Percentiles rank a stretch among this genome's conserved stretches.
Conservation (phyloP, 306 rosid genomes). For the Calophaca sinica region DNA sequence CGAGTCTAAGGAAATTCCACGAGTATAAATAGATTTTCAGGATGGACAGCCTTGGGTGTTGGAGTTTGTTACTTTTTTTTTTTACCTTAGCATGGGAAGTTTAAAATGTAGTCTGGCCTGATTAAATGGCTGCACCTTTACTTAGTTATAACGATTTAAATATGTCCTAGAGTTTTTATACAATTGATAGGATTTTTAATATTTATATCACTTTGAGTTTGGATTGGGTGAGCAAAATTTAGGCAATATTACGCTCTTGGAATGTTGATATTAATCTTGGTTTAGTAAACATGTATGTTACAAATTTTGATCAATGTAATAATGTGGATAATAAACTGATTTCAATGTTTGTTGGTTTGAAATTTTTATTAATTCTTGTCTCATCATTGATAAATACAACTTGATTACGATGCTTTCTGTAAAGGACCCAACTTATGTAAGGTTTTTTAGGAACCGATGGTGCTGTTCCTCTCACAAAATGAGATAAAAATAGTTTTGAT, state of each 20-base stretch:
- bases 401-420: constrained; percentile 4
- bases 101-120: neutral
- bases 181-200: neutral
- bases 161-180: neutral
- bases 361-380: neutral
- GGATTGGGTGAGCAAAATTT: neutral
- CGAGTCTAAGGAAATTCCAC: no score
- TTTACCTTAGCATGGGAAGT: neutral
- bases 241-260: neutral
- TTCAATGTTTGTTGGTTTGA: neutral
- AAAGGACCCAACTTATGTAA: neutral
- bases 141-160: neutral
- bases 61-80: no score
- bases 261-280: neutral
- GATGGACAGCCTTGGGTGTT: no score
- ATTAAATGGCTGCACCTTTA: constrained; percentile 15
- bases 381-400: neutral
- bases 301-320: neutral
- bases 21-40: no score
- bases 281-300: neutral
- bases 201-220: neutral
- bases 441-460: no score
- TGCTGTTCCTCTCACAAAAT: no score
- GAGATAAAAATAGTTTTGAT: no score
- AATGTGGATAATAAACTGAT: neutral